Conservation (phyloP, 108 stramenopile species). For the Poteriospumella lacustris region DNA sequence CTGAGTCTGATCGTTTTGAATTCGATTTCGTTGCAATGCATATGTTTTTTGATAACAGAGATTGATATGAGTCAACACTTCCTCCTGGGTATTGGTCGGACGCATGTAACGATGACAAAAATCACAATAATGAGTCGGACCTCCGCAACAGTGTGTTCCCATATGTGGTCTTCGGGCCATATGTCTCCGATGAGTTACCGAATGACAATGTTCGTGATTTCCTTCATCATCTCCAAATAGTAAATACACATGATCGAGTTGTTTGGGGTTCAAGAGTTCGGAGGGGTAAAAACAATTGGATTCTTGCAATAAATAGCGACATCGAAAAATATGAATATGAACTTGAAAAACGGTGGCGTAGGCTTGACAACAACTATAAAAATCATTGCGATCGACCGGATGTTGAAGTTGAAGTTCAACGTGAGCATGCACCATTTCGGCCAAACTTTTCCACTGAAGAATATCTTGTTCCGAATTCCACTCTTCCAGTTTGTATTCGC, state of each 20-base stretch:
- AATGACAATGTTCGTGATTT: conserved; percentile 8
- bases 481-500: conserved; percentile 7
- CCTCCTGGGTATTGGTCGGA: conserved; percentile 6
- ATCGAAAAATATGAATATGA: conserved; percentile 9
- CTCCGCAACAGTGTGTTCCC: conserved; percentile 6
- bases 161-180: conserved; percentile 6
- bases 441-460: conserved; percentile 7
- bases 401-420: conserved; percentile 8
- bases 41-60: conserved; percentile 9
- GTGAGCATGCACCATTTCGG: conserved; percentile 6
- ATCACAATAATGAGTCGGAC: conserved; percentile 7
- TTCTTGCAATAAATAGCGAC: conserved; percentile 8
- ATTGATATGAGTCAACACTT: conserved; percentile 8
- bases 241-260: conserved; percentile 8
- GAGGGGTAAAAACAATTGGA: conserved; percentile 7
- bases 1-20: conserved; percentile 7
- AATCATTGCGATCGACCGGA: conserved; percentile 6
- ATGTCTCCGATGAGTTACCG: conserved; percentile 6
- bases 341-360: conserved; percentile 7
- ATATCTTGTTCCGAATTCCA: conserved; percentile 8
- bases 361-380: conserved; percentile 8
- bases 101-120: conserved; percentile 7
- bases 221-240: conserved; percentile 7
- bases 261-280: conserved; percentile 6
- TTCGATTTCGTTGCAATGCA: conserved; percentile 7